Evolutionary conservation across 345 rosid species (phyloP).

Genomic region (Salix koriyanagi): DNA sequence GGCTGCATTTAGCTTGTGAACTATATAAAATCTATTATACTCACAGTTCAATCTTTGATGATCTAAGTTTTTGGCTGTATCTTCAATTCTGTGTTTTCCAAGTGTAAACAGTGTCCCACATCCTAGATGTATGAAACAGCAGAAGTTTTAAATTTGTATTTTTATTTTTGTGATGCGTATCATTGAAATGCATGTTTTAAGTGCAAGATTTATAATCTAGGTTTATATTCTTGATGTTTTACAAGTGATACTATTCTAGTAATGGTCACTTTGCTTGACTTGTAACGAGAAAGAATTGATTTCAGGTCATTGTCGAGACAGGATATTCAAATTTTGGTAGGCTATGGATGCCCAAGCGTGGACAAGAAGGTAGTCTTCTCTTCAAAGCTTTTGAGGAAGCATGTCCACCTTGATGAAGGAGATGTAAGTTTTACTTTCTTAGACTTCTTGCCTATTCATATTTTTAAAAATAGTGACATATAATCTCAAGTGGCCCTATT

Average conservation of each 20-base stretch:
- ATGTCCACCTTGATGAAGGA: slow-evolving; percentile 94
- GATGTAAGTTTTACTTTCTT: slow-evolving; percentile 58
- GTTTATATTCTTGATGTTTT: neutral
- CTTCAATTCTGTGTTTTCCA: neutral
- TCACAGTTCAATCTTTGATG: neutral
- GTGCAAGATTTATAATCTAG: neutral
- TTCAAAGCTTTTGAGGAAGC: slow-evolving; percentile 81
- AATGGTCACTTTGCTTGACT: slow-evolving; percentile 9
- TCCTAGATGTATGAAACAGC: neutral
- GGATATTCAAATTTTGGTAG: slow-evolving; percentile 82
- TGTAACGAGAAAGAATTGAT: slow-evolving; percentile 33
- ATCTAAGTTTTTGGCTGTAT: neutral
- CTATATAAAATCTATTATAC: neutral
- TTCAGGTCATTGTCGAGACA: slow-evolving; percentile 78
- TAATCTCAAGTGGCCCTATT: neutral
- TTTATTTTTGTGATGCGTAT: neutral
- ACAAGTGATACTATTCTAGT: neutral
- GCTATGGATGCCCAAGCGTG: slow-evolving; percentile 86
- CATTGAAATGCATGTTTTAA: neutral
- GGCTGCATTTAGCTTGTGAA: neutral
- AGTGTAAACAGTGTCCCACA: neutral
- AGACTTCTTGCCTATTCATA: neutral
- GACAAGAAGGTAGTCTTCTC: slow-evolving; percentile 88
- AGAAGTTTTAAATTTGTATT: neutral
- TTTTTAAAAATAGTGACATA: neutral